These are phyloP conservation scores for Chaetomium sp. DNA, from an alignment of 2,329 filamentous ascomycete genomes.

Conservation along the genomic window DNA sequence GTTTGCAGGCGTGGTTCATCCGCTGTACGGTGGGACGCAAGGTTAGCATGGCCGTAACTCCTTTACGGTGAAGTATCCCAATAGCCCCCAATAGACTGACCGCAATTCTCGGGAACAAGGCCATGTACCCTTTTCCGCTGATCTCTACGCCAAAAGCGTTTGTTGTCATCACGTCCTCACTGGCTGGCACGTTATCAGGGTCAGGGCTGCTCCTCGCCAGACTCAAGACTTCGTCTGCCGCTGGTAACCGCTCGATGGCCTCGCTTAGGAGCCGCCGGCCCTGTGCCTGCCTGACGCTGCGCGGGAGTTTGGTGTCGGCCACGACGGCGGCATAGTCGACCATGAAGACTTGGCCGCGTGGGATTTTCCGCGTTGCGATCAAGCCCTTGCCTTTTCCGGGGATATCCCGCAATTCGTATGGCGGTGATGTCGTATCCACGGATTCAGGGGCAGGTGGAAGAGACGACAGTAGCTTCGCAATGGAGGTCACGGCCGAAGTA, in stretches of 20 bases:
- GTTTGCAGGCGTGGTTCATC: constrained; percentile 44
- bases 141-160: constrained; percentile 41
- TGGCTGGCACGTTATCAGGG: constrained; percentile 34
- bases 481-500: constrained; percentile 1
- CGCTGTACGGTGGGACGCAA: constrained; percentile 33
- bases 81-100: constrained; percentile 32
- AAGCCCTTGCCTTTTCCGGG: constrained; percentile 42
- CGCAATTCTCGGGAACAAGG: constrained; percentile 41
- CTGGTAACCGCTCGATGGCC: constrained; percentile 37
- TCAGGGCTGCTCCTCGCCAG: constrained; percentile 39
- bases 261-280: constrained; percentile 37
- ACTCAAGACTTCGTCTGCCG: constrained; percentile 33
- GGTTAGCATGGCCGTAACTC: background rate
- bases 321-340: constrained; percentile 39
- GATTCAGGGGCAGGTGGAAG: background rate
- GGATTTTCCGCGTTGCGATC: constrained; percentile 39
- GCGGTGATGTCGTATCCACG: constrained; percentile 23
- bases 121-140: constrained; percentile 34
- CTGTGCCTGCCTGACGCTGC: constrained; percentile 31
- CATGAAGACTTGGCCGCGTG: constrained; percentile 40
- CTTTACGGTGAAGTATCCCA: background rate
- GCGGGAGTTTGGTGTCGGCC: constrained; percentile 33
- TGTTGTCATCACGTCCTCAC: constrained; percentile 42
- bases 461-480: constrained; percentile 4
- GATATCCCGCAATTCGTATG: constrained; percentile 38